phyloP scores from a whole-genome alignment of 1,139 yeast species.

The Suhomyces anneliseae region DNA sequence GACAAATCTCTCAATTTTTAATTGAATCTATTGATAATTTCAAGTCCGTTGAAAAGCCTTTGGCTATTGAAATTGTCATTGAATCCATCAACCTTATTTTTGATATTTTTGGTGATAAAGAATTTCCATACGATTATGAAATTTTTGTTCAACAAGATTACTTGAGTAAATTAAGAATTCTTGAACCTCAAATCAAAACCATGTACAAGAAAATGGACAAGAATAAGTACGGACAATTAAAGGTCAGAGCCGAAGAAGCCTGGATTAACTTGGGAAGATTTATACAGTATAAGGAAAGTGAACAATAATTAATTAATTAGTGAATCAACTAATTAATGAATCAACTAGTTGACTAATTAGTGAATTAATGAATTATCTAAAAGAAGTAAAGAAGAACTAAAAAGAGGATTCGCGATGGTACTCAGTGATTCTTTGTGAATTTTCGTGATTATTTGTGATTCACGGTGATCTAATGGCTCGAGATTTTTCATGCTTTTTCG shows the following conservation, averaged over 20 bases:
- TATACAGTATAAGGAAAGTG: constrained; percentile 60
- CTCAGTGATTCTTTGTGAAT: no score
- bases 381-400: background rate
- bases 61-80: constrained; percentile 42
- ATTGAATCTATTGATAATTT: constrained; percentile 29
- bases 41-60: constrained; percentile 18
- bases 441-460: no score
- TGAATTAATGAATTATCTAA: background rate
- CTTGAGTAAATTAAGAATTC: constrained; percentile 39
- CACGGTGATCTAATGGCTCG: no score
- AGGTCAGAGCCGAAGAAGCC: constrained; percentile 68
- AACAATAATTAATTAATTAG: background rate
- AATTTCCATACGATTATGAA: constrained; percentile 62
- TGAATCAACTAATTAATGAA: background rate
- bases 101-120: constrained; percentile 80
- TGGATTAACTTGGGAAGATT: constrained; percentile 69
- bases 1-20: constrained; percentile 47
- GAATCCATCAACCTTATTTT: constrained; percentile 67
- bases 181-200: constrained; percentile 51
- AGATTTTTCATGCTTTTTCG: no score
- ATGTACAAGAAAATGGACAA: constrained; percentile 69
- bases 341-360: no score
- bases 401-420: background rate
- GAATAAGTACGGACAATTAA: constrained; percentile 56
- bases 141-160: constrained; percentile 64